Percentiles rank a stretch among this genome's conserved stretches.
Conservation (phyloP, 2,329 filamentous ascomycete species). For the Coniochaeta sp. region DNA sequence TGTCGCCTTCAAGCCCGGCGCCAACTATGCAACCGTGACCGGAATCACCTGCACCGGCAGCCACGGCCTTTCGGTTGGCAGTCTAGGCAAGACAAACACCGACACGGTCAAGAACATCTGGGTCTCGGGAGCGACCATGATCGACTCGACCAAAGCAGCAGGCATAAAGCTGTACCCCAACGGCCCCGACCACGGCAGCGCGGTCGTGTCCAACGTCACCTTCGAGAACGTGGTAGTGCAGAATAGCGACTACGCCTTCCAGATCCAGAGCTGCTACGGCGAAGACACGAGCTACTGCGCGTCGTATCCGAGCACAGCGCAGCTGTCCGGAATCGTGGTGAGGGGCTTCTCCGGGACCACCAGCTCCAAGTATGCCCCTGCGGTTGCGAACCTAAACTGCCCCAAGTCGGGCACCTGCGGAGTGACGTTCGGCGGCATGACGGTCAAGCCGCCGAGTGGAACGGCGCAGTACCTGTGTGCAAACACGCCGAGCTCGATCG, state of each 20-base stretch:
- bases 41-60: slow-evolving; percentile 35
- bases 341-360: slow-evolving; percentile 30
- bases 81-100: slow-evolving; percentile 26
- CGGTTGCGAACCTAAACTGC: slow-evolving; percentile 29
- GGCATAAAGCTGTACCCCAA: slow-evolving; percentile 38
- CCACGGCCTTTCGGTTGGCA: slow-evolving; percentile 39
- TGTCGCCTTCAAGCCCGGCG: slow-evolving; percentile 33
- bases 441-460: slow-evolving; percentile 23
- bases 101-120: slow-evolving; percentile 35
- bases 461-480: slow-evolving; percentile 7
- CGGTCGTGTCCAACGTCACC: slow-evolving; percentile 33
- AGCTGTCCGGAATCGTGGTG: slow-evolving; percentile 26
- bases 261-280: slow-evolving; percentile 37
- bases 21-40: slow-evolving; percentile 28
- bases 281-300: slow-evolving; percentile 26
- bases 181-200: slow-evolving; percentile 25
- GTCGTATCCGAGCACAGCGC: slow-evolving; percentile 23
- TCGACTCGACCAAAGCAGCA: slow-evolving; percentile 30
- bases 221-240: slow-evolving; percentile 28
- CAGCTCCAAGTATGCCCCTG: slow-evolving; percentile 24
- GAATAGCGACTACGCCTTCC: slow-evolving; percentile 33
- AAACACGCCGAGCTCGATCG: slow-evolving; percentile 5
- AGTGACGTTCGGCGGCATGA: slow-evolving; percentile 23
- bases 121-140: slow-evolving; percentile 22
- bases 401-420: slow-evolving; percentile 27